phyloP scores from a whole-genome alignment of 768 basidiomycete genomes.

The Brasilioporus rufonigricans region DNA sequence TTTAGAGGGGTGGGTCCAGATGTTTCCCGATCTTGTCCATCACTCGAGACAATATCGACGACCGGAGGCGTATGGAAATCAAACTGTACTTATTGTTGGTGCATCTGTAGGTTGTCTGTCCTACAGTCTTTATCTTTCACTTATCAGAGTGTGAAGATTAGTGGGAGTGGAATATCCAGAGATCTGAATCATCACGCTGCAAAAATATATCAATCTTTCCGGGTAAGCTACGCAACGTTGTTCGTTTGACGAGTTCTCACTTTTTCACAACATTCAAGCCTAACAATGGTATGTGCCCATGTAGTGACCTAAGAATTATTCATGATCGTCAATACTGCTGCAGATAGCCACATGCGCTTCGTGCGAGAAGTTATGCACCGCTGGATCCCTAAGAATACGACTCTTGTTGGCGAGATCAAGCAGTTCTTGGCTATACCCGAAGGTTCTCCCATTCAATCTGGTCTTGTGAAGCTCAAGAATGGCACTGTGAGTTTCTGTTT shows the following conservation, averaged over 20 bases:
- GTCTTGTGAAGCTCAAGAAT: conserved; percentile 12
- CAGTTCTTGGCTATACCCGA: conserved; percentile 6
- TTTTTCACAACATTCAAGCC: not conserved
- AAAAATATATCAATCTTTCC: conserved; percentile 12
- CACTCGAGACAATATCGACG: conserved; percentile 41
- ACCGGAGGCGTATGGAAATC: conserved; percentile 35
- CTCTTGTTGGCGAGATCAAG: too few relatives aligned
- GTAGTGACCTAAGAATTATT: not conserved
- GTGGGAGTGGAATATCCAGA: conserved; percentile 13
- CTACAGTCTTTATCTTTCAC: not conserved
- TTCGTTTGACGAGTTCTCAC: not conserved
- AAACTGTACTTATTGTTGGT: conserved; percentile 45
- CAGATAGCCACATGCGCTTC: not conserved
- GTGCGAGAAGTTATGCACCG: not conserved
- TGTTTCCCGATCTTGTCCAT: conserved; percentile 33
- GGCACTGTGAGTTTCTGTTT: too few relatives aligned
- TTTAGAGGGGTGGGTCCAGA: conserved; percentile 11
- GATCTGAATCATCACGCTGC: conserved; percentile 9
- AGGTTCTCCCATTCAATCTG: conserved; percentile 10
- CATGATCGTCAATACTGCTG: not conserved
- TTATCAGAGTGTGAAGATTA: not conserved
- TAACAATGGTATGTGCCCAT: too few relatives aligned
- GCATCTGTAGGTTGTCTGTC: conserved; percentile 5
- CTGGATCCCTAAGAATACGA: too few relatives aligned
- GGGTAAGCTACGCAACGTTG: conserved; percentile 1